phyloP scores from a whole-genome alignment of 108 stramenopile genomes.

The Cyclotella baltica region DNA sequence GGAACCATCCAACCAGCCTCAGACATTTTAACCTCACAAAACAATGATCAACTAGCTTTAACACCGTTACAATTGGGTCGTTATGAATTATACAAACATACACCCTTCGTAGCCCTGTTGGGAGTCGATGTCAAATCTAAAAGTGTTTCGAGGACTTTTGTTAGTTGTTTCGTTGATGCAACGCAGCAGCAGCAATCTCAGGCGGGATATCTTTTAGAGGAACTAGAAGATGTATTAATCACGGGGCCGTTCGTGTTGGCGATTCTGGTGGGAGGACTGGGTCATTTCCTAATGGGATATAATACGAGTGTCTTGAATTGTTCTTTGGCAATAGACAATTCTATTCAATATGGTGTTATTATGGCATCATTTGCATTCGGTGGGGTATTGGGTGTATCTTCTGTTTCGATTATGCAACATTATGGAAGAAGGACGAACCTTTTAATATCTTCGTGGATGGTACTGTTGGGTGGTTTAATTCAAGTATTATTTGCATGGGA shows the following conservation, averaged over 20 bases:
- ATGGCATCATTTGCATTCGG: slow-evolving; percentile 85
- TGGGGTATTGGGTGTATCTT: slow-evolving; percentile 78
- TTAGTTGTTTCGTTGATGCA: slow-evolving; percentile 72
- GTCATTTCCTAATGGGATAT: slow-evolving; percentile 85
- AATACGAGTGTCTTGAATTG: slow-evolving; percentile 88
- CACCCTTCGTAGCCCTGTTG: slow-evolving; percentile 82
- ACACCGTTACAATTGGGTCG: slow-evolving; percentile 82
- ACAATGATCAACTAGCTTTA: too few species aligned
- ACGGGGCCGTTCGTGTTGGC: slow-evolving; percentile 37
- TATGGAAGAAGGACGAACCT: slow-evolving; percentile 64
- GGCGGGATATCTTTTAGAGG: slow-evolving; percentile 35
- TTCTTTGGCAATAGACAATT: slow-evolving; percentile 79
- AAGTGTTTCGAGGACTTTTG: slow-evolving; percentile 63
- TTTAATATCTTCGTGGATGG: slow-evolving; percentile 67
- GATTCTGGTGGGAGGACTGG: slow-evolving; percentile 56
- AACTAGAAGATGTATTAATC: slow-evolving; percentile 30
- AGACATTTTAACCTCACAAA: too few species aligned
- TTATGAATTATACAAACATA: slow-evolving; percentile 78
- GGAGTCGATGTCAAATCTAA: slow-evolving; percentile 77
- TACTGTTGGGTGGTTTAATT: slow-evolving; percentile 54
- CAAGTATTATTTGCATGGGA: slow-evolving; percentile 54
- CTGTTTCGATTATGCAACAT: slow-evolving; percentile 50
- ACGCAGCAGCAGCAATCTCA: slow-evolving; percentile 25
- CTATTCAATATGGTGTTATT: slow-evolving; percentile 72
- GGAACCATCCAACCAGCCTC: too few species aligned